A percentile compares a stretch with the other conserved stretches of the same genome.
Conservation (phyloP, 2,329 filamentous ascomycete species). For the Trichoderma sp. region DNA sequence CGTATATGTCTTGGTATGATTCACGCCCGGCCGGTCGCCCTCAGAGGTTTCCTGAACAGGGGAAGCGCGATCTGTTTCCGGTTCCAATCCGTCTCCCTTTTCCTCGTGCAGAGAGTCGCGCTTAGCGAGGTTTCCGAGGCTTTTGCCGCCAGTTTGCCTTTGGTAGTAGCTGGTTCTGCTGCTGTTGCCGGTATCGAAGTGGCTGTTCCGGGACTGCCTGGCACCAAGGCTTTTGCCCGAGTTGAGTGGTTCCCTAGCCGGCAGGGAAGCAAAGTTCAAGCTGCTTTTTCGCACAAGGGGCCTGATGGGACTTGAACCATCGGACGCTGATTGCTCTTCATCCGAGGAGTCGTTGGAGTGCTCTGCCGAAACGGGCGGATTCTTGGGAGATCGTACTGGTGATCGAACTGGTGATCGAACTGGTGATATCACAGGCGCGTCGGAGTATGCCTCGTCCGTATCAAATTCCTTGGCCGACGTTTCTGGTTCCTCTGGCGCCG, state of each 20-base stretch:
- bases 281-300: slow-evolving; percentile 89
- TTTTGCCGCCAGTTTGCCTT: slow-evolving; percentile 73
- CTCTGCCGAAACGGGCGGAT: slow-evolving; percentile 1
- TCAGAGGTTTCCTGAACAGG: slow-evolving; percentile 44
- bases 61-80: slow-evolving; percentile 47
- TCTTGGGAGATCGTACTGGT: not conserved
- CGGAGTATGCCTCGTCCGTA: slow-evolving; percentile 27
- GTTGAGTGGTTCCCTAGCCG: slow-evolving; percentile 83
- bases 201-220: slow-evolving; percentile 73
- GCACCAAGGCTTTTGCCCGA: slow-evolving; percentile 81
- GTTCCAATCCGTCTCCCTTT: slow-evolving; percentile 57
- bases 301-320: slow-evolving; percentile 72
- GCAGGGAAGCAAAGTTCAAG: slow-evolving; percentile 89
- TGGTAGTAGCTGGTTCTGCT: slow-evolving; percentile 74
- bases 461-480: slow-evolving; percentile 22
- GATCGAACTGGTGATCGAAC: not conserved
- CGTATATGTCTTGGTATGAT: slow-evolving; percentile 86
- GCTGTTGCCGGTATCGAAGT: slow-evolving; percentile 69
- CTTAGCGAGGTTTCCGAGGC: slow-evolving; percentile 57
- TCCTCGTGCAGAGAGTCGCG: slow-evolving; percentile 50
- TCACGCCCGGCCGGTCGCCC: slow-evolving; percentile 46
- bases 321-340: slow-evolving; percentile 62
- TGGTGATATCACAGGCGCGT: slow-evolving; percentile 1
- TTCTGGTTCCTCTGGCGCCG: not conserved
- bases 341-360: slow-evolving; percentile 18